These are phyloP conservation scores for Globisporangium spinosum DNA, from an alignment of 352 stramenopile genomes.

Conservation along the genomic window DNA sequence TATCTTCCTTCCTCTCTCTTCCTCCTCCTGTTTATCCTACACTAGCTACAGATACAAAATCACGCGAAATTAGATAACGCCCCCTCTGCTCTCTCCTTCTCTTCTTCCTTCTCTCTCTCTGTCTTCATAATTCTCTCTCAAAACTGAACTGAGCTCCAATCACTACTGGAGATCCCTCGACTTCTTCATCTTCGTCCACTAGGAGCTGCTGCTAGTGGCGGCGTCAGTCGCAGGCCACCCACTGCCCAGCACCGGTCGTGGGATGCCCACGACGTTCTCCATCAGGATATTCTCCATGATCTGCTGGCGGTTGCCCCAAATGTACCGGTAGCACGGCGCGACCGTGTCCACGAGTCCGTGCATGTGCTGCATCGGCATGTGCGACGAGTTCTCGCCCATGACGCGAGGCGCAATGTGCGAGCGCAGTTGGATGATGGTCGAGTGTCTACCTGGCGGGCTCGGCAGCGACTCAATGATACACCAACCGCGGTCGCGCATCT, in stretches of 20 bases:
- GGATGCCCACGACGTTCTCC: slow-evolving; percentile 34
- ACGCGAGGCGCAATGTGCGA: slow-evolving; percentile 42
- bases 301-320: slow-evolving; percentile 47
- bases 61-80: slow-evolving; percentile 4
- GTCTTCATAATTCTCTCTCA: background rate
- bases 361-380: slow-evolving; percentile 42
- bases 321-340: slow-evolving; percentile 34
- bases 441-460: slow-evolving; percentile 17
- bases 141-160: background rate
- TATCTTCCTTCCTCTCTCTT: background rate
- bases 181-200: background rate
- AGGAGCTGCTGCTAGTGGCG: background rate
- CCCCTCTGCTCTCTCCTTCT: background rate
- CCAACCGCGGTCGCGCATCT: slow-evolving; percentile 52
- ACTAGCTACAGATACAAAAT: slow-evolving; percentile 9
- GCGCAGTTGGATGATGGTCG: slow-evolving; percentile 53
- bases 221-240: slow-evolving; percentile 2
- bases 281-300: slow-evolving; percentile 49
- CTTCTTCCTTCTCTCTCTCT: background rate
- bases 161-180: background rate
- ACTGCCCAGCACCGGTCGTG: background rate
- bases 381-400: slow-evolving; percentile 24
- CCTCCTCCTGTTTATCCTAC: slow-evolving; percentile 3
- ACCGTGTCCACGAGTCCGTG: slow-evolving; percentile 43
- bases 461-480: slow-evolving; percentile 38